Conservation (phyloP, 2,329 filamentous ascomycete species). For the Sphaceloma murrayae region DNA sequence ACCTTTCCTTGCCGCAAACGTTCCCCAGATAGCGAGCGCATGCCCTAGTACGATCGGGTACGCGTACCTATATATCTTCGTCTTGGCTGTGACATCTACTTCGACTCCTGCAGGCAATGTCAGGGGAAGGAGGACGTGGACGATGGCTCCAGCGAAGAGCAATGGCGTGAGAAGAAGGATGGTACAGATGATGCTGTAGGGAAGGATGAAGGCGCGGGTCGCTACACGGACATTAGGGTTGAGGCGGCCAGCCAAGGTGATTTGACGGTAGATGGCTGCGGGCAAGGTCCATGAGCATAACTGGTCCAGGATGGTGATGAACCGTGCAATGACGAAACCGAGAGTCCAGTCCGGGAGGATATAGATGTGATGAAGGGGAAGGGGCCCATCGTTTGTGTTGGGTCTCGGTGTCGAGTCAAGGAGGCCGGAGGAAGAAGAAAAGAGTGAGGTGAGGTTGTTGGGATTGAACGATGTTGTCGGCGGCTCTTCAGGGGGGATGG, state of each 20-base stretch:
- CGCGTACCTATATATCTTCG: constrained; percentile 52
- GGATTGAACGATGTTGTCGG: constrained; percentile 13
- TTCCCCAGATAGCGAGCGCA: constrained; percentile 40
- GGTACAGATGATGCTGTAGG: constrained; percentile 53
- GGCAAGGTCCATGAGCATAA: constrained; percentile 60
- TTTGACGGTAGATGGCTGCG: constrained; percentile 64
- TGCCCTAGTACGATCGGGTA: constrained; percentile 57
- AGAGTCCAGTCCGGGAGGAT: constrained; percentile 91
- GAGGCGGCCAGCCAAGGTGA: constrained; percentile 61
- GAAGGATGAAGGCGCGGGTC: constrained; percentile 79
- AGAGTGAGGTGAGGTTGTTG: constrained; percentile 3
- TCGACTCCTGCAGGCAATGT: constrained; percentile 13
- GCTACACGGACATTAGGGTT: constrained; percentile 69
- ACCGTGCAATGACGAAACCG: constrained; percentile 79
- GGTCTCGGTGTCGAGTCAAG: constrained; percentile 1
- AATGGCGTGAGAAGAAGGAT: constrained; percentile 58
- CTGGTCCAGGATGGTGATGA: constrained; percentile 60
- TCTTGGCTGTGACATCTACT: constrained; percentile 13
- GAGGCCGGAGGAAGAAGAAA: constrained; percentile 5
- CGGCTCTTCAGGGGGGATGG: constrained; percentile 18
- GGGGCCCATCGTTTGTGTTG: constrained; percentile 25
- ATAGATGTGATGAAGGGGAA: constrained; percentile 60
- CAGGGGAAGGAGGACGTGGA: constrained; percentile 29
- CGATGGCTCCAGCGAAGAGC: constrained; percentile 44
- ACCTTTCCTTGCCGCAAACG: constrained; percentile 45